These are phyloP conservation scores for Penicillium bovifimosum DNA, from an alignment of 495 filamentous ascomycete genomes.

Conservation along the genomic window DNA sequence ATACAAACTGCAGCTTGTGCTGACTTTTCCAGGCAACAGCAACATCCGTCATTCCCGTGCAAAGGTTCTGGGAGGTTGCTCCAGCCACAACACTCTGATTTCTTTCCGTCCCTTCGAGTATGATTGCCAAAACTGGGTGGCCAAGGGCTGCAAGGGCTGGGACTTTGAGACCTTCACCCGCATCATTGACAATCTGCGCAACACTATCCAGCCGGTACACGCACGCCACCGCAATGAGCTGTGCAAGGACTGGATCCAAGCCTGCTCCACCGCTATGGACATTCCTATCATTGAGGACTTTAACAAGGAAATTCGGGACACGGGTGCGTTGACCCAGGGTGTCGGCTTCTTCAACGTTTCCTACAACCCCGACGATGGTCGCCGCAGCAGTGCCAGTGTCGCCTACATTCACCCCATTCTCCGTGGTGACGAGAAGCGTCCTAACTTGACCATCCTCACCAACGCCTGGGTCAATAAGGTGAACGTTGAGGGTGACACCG, in stretches of 20 bases:
- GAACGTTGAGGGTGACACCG: conserved; percentile 57
- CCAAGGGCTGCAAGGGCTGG: conserved; percentile 70
- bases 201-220: conserved; percentile 76
- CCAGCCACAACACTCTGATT: conserved; percentile 81
- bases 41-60: conserved; percentile 79
- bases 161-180: conserved; percentile 72
- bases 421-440: conserved; percentile 64
- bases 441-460: conserved; percentile 74
- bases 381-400: conserved; percentile 71
- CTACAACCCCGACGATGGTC: conserved; percentile 77
- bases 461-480: conserved; percentile 74
- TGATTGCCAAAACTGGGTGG: conserved; percentile 68
- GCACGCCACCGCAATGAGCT: conserved; percentile 72
- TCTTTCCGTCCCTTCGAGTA: conserved; percentile 79
- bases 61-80: conserved; percentile 81
- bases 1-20: neutral
- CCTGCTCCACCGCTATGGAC: conserved; percentile 64
- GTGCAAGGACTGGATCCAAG: conserved; percentile 75
- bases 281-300: conserved; percentile 76
- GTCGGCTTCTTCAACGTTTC: conserved; percentile 81
- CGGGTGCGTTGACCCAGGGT: conserved; percentile 61
- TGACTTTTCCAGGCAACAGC: conserved; percentile 57
- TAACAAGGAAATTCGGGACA: conserved; percentile 66
- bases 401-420: conserved; percentile 86
- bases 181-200: conserved; percentile 67